A percentile compares a stretch with the other conserved stretches of the same genome.
Evolutionary conservation across 2,329 filamentous ascomycete species (phyloP).

Genomic region (Xylariaceae sp.): DNA sequence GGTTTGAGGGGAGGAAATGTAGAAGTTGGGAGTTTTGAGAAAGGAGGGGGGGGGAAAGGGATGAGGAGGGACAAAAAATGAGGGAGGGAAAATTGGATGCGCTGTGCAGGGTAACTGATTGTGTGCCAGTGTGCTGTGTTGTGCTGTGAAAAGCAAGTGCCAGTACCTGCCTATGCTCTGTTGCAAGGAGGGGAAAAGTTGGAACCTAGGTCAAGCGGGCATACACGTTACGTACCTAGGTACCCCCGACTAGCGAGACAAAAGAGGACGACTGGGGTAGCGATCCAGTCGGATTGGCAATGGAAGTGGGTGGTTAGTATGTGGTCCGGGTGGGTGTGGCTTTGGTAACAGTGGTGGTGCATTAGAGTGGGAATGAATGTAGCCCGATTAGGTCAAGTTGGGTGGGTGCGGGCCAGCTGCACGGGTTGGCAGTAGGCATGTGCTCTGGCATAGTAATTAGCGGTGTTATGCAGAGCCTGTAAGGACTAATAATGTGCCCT

Average conservation of each 20-base stretch:
- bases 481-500: background rate
- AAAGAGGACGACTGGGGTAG: conserved; percentile 12
- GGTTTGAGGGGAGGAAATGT: conserved; percentile 34
- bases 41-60: conserved; percentile 37
- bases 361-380: conserved; percentile 19
- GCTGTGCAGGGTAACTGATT: conserved; percentile 14
- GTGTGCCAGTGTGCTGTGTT: conserved; percentile 13
- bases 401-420: conserved; percentile 24
- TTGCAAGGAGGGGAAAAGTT: conserved; percentile 19
- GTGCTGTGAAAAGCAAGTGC: conserved; percentile 23
- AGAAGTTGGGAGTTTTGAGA: conserved; percentile 32
- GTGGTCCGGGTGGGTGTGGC: conserved; percentile 15
- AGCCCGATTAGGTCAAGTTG: conserved; percentile 21
- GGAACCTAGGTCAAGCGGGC: conserved; percentile 16
- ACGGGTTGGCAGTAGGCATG: conserved; percentile 20
- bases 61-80: conserved; percentile 38
- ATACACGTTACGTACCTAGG: conserved; percentile 7
- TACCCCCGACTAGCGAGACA: conserved; percentile 13
- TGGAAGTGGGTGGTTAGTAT: background rate
- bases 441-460: conserved; percentile 27
- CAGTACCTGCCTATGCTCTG: conserved; percentile 20
- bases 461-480: conserved; percentile 27
- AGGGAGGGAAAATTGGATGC: conserved; percentile 33
- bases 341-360: conserved; percentile 21
- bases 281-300: conserved; percentile 24